Percentiles rank a stretch among this genome's conserved stretches.
Evolutionary conservation across 169 alveolate species (phyloP).

Genomic region (Theileria parva): DNA sequence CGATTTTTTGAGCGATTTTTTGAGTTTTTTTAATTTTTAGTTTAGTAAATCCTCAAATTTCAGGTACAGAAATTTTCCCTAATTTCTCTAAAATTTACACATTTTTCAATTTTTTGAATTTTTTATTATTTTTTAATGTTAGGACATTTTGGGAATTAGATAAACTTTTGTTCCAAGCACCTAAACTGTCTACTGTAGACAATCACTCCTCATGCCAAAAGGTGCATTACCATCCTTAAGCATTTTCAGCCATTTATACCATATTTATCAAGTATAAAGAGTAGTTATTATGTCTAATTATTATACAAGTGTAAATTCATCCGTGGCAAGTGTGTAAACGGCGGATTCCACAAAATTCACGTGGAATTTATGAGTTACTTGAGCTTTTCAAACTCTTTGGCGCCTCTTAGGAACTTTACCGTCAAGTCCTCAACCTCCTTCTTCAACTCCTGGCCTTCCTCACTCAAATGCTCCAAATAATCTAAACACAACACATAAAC

Average conservation of each 20-base stretch:
- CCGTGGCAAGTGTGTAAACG: not conserved
- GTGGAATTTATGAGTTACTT: not conserved
- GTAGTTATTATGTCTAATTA: no score
- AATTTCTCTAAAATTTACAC: not conserved
- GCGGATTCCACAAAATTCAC: not conserved
- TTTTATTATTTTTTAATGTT: not conserved
- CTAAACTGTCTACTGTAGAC: conserved; percentile 27
- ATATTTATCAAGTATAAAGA: not conserved
- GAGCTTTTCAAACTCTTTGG: conserved; percentile 39
- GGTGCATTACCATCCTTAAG: not conserved
- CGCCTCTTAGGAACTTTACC: conserved; percentile 47
- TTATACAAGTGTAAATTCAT: no score
- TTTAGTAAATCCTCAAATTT: no score
- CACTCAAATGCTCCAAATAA: conserved; percentile 51
- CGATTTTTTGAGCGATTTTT: not conserved
- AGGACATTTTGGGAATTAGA: not conserved
- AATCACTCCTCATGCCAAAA: conserved; percentile 10
- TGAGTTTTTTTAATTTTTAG: not conserved
- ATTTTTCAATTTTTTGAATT: not conserved
- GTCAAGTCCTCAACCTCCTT: conserved; percentile 33
- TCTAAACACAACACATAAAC: not conserved
- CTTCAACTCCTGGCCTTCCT: conserved; percentile 38
- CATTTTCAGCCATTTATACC: not conserved
- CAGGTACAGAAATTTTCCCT: no score
- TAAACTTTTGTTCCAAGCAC: conserved; percentile 10